These are phyloP conservation scores for Diaporthe australafricana DNA, from an alignment of 2,329 filamentous ascomycete genomes.

Conservation along the genomic window DNA sequence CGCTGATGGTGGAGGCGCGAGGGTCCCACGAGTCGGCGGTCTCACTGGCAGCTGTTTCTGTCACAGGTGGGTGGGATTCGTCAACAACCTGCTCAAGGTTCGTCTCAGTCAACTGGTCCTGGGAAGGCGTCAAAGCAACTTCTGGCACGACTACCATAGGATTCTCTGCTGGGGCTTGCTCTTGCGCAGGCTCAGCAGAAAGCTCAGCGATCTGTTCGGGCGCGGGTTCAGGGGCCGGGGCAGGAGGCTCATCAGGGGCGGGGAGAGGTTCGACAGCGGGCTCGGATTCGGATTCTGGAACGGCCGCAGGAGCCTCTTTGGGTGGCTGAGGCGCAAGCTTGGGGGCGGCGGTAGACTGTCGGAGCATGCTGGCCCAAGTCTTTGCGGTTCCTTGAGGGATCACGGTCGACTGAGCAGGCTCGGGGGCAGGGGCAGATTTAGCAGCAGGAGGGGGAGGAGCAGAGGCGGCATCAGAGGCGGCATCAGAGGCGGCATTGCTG, in stretches of 20 bases:
- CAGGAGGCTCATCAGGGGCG: slow-evolving; percentile 40
- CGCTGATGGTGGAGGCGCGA: slow-evolving; percentile 67
- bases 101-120: slow-evolving; percentile 87
- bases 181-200: slow-evolving; percentile 42
- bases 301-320: slow-evolving; percentile 60
- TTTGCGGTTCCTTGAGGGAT: slow-evolving; percentile 58
- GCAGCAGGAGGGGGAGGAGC: slow-evolving; percentile 53
- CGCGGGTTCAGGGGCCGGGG: slow-evolving; percentile 51
- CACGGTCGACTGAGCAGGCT: slow-evolving; percentile 47
- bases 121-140: slow-evolving; percentile 73
- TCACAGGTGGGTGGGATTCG: slow-evolving; percentile 79
- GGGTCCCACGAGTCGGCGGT: slow-evolving; percentile 87
- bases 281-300: slow-evolving; percentile 59
- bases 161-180: slow-evolving; percentile 46
- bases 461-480: slow-evolving; percentile 47
- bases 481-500: slow-evolving; percentile 49
- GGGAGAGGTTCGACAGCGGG: slow-evolving; percentile 49
- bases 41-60: slow-evolving; percentile 89
- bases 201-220: slow-evolving; percentile 50
- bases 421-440: slow-evolving; percentile 43
- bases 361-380: slow-evolving; percentile 83
- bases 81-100: slow-evolving; percentile 94
- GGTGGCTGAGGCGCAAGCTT: slow-evolving; percentile 67
- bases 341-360: slow-evolving; percentile 64
- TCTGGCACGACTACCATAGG: slow-evolving; percentile 61